Evolutionary conservation across 768 basidiomycete species (phyloP), one percentile per base, ranked within the genome.

Genomic region (Solioccasus polychromus): DNA sequence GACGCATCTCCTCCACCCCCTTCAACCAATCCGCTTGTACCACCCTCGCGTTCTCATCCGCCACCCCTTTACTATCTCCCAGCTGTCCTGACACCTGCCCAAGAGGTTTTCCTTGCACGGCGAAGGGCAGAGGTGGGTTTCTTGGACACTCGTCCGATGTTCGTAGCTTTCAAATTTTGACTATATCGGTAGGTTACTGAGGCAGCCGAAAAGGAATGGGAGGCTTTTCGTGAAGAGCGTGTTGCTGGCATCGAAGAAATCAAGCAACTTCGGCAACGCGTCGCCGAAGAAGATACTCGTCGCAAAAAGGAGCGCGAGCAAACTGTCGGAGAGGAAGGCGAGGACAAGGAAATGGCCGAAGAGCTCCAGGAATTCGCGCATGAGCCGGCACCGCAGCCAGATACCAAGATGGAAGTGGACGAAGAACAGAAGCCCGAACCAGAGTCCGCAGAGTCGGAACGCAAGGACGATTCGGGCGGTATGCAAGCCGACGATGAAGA

Each of bases 11-110:
- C 64, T 3, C 52, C 59, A 17, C 57, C 64, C 14, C 42, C 60
- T 24, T 53, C 62, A 5, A 44, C 60, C 19, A 64, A 68, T 37
- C 68, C 62, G 12, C 71, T 83, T 35, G 68, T 72, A 6, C 71
- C 72, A 9, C 73, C 76, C 1, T 75, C 77, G 23, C 75, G 85
- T 43, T 71, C 82, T 29, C 85, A 89, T 48, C 88, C 85, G 8
- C 83, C 88, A 18, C 85, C 88, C 4, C 55, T 91, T 14, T 89
- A 83, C 56, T 92, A 88, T 55, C 78, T 88, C 38, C 88, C 88
- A 25, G 78, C 76, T 26, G 67, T 83, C 44, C 74, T 91, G 18
- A 77, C 79, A 1, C 74, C 84, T 18, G 73, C 77, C 15, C 88
- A 92, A 67, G 84, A 85, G 63, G 70, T 75, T 4, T 88, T 88